phyloP scores from a whole-genome alignment of 176 grass and related monocot species.

The Cenchrus americanus region DNA sequence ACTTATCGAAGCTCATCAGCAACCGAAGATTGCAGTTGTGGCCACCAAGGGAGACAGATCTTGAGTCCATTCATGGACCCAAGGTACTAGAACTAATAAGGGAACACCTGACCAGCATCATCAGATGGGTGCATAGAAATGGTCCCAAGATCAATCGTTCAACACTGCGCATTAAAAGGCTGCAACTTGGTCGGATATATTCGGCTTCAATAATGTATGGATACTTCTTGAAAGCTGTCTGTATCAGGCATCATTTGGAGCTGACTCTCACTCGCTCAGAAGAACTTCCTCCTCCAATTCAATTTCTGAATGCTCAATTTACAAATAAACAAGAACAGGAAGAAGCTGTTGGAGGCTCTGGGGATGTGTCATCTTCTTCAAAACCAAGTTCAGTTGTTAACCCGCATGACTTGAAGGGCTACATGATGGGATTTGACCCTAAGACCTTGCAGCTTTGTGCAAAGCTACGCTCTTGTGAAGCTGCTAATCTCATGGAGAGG shows the following conservation, averaged over 20 bases:
- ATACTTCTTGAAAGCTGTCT: slow-evolving; percentile 63
- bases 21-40: slow-evolving; percentile 59
- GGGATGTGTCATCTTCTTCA: slow-evolving; percentile 35
- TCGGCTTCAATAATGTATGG: slow-evolving; percentile 68
- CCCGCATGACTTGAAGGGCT: slow-evolving; percentile 49
- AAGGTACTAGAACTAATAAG: slow-evolving; percentile 56
- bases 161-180: slow-evolving; percentile 57
- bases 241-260: slow-evolving; percentile 55
- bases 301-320: slow-evolving; percentile 44
- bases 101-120: slow-evolving; percentile 61
- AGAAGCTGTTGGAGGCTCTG: slow-evolving; percentile 40
- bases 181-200: slow-evolving; percentile 54
- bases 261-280: slow-evolving; percentile 42
- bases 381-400: slow-evolving; percentile 45
- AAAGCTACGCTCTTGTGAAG: slow-evolving; percentile 53
- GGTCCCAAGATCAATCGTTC: slow-evolving; percentile 56
- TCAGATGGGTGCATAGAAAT: slow-evolving; percentile 66
- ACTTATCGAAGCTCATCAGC: slow-evolving; percentile 52
- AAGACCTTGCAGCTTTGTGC: slow-evolving; percentile 65
- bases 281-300: slow-evolving; percentile 38
- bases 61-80: slow-evolving; percentile 61
- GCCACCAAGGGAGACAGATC: slow-evolving; percentile 58
- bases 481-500: slow-evolving; percentile 63
- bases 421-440: slow-evolving; percentile 67
- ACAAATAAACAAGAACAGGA: slow-evolving; percentile 48